Conservation (phyloP, 1,284 basidiomycete species). For the Puccinia sorghi region DNA sequence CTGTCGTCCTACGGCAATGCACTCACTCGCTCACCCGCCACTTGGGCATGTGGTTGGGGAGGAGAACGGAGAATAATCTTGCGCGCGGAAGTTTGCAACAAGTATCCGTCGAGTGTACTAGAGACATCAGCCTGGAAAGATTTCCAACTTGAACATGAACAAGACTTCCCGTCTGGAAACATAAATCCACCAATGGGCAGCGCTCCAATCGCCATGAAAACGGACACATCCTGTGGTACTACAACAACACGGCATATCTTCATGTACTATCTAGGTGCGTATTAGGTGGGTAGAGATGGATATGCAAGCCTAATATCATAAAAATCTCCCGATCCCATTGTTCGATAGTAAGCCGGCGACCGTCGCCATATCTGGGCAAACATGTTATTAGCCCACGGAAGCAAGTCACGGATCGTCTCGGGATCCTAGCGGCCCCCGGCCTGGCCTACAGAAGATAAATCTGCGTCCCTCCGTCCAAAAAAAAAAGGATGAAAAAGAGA, state of each 20-base stretch:
- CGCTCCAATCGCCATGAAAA: neutral
- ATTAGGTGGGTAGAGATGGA: neutral
- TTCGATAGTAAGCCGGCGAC: neutral
- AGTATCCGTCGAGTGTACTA: too few relatives aligned
- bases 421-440: constrained; percentile 3
- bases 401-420: neutral
- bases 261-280: too few relatives aligned
- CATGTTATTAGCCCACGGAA: too few relatives aligned
- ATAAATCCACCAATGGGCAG: too few relatives aligned
- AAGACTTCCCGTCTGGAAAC: too few relatives aligned
- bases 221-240: neutral
- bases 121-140: too few relatives aligned
- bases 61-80: too few relatives aligned
- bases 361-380: neutral
- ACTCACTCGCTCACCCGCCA: too few relatives aligned
- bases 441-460: neutral
- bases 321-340: neutral
- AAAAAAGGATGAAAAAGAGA: constrained; percentile 2
- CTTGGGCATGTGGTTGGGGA: too few relatives aligned
- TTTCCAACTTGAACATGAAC: too few relatives aligned
- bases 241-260: neutral
- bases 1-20: too few relatives aligned
- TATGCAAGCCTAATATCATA: neutral
- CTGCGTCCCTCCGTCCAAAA: constrained; percentile 11
- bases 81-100: too few relatives aligned